Evolutionary conservation across 2,329 filamentous ascomycete species (phyloP), one percentile per base, ranked within the genome.

Genomic region (Phaeophleospora eucalypticola): DNA sequence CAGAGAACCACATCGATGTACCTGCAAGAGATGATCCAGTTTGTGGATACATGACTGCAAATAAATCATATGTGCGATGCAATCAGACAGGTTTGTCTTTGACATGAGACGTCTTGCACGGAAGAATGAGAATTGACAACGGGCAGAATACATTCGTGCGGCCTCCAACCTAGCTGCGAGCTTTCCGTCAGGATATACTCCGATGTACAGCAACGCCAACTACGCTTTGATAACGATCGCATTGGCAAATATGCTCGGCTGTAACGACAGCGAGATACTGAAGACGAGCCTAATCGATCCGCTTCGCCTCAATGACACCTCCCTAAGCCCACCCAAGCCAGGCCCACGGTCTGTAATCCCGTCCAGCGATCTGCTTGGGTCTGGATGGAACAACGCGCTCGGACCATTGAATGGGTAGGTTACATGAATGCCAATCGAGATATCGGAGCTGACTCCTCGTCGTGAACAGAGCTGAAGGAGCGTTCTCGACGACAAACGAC

Each of bases 381-480:
- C 43, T 32, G 42, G 43, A 9, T 56, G 53, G 53, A 44, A 56
- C 35, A 52, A 56, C 29, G 35, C 41, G 68, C 73, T 44, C 14
- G 52, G 46, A 12, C 55, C 48, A 60, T 65, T 14, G 69, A 71
- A 6, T 68, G 67, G 27, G 65, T 72, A 24, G 73, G 68, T 56
- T 72, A 71, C 7, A n/a, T 32, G n/a, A n/a, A n/a, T n/a, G n/a
- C n/a, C n/a, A n/a, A n/a, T n/a, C n/a, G n/a, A n/a, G n/a, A 70
- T 58, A 8, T 66, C n/a, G n/a, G 68, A 0, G 48, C 58, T 6
- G 74, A 76, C 36, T 56, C n/a, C n/a, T n/a, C n/a, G n/a, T 20
- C 12, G 24, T 20, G 16, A n/a, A 1, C 27, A 46, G 43, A 4
- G 51, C 51, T 4, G 51, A 46, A 16, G 51, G 51, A 24, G 46